A percentile compares a stretch with the other conserved stretches of the same genome.
Conservation (phyloP, 257 asterid species). For the Lycium barbarum region DNA sequence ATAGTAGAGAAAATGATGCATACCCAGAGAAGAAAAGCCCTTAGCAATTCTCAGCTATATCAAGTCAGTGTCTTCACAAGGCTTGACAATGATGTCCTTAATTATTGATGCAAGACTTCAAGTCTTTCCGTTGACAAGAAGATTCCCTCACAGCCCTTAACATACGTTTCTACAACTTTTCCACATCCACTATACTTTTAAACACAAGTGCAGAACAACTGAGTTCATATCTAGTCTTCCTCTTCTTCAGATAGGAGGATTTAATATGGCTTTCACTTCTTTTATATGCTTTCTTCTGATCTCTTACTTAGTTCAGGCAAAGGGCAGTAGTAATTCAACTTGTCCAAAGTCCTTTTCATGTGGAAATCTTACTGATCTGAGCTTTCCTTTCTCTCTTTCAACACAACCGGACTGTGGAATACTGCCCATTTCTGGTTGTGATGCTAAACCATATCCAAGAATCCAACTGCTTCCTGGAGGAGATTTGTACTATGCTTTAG, state of each 20-base stretch:
- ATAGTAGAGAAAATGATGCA: no score
- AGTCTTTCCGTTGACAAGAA: neutral
- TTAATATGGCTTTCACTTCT: neutral
- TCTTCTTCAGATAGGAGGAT: slow-evolving; percentile 15
- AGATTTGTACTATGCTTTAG: neutral
- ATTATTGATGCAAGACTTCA: neutral
- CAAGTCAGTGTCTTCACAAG: neutral
- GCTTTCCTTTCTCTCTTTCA: slow-evolving; percentile 22
- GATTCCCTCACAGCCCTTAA: neutral
- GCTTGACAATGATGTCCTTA: neutral
- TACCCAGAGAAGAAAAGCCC: no score
- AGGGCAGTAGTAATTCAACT: neutral
- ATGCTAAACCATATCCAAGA: neutral
- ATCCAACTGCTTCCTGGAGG: slow-evolving; percentile 16
- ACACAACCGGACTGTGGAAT: slow-evolving; percentile 9
- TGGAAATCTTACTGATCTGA: neutral
- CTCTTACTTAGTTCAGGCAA: slow-evolving; percentile 1
- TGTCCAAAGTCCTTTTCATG: slow-evolving; percentile 14
- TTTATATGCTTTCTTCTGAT: neutral
- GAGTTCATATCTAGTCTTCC: neutral
- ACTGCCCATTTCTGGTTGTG: neutral
- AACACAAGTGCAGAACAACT: neutral
- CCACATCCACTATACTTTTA: neutral
- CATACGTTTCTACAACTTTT: neutral
- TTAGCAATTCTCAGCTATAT: neutral